Conservation (phyloP, 2,329 filamentous ascomycete genomes). For the Chrysosporium keratinophilum region DNA sequence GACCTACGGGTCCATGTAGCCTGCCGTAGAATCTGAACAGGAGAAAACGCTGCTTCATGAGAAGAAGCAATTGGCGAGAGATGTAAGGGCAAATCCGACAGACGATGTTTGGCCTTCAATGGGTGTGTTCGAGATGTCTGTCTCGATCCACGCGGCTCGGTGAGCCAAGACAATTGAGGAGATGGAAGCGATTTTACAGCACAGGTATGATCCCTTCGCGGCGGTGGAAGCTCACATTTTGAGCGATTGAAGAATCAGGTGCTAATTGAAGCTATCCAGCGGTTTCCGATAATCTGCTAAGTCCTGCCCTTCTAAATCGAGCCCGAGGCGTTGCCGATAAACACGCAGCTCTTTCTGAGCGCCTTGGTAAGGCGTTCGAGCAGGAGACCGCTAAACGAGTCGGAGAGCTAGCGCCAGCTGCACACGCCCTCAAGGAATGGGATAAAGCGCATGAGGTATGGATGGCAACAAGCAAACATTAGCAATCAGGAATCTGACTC, state of each 20-base stretch:
- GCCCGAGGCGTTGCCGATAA: conserved; percentile 47
- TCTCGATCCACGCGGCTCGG: conserved; percentile 29
- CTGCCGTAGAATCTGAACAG: no score
- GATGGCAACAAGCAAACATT: background rate
- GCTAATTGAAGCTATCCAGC: background rate
- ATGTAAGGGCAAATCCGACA: background rate
- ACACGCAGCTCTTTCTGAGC: conserved; percentile 43
- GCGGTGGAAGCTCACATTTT: background rate
- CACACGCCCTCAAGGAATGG: conserved; percentile 46
- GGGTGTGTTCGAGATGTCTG: conserved; percentile 42
- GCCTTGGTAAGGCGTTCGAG: conserved; percentile 47
- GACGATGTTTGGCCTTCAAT: conserved; percentile 33
- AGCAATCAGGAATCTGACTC: background rate
- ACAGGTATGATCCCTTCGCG: conserved; percentile 22
- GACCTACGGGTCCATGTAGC: no score
- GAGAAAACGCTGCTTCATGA: no score
- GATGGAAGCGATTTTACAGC: conserved; percentile 21
- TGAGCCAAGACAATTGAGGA: conserved; percentile 20
- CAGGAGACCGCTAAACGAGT: conserved; percentile 46
- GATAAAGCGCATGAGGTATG: conserved; percentile 47
- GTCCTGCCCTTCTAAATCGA: conserved; percentile 45
- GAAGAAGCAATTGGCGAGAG: background rate
- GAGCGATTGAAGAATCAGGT: background rate
- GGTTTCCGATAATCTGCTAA: conserved; percentile 28
- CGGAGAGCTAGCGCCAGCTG: conserved; percentile 46